Evolutionary conservation across 176 grass and related monocot species (phyloP), one percentile per base, ranked within the genome.

Genomic region (Zea luxurians): DNA sequence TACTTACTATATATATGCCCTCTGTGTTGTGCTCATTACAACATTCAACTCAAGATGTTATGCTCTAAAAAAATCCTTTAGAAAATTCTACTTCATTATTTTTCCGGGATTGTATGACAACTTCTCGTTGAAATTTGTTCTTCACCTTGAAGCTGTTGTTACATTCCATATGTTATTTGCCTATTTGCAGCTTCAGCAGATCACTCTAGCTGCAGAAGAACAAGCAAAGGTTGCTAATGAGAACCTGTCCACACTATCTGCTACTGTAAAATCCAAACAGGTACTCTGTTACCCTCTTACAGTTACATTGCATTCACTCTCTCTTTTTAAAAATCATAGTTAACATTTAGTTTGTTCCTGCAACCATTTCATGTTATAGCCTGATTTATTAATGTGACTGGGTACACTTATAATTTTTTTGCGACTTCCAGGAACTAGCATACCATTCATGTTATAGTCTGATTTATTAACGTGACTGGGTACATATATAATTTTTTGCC

Each of bases 111-210:
- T 10, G 15, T 42, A 59, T 13, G 13, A n/a, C 13, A 62, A 20
- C 0, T 71, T 13, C 41, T 71, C 43, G 10, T 71, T 71, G 48
- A 58, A 36, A 61, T 61, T 1, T 59, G 10, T 50, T 16, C 34
- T 76, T 70, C 74, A 47, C 20, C 48, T 34, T 58, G 57, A 36
- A 63, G 6, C 27, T 44, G 37, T 74, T 44, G 38, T 68, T 57
- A 54, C 27, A 62, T 36, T 50, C 37, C 66, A 48, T 77, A 37
- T 13, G 72, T 58, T 73, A 57, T 83, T 84, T 85, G 61, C 49
- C 53, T 75, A 67, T 59, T 68, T 89, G 44, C 83, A 94, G 94
- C 81, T 97, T 64, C 79, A 92, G 67, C 81, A 76, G 81, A 90
- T 84, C 61, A 43, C 71, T 83, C 18, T 91, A 57, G 71, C 53